Evolutionary conservation across 73 alveolate species (phyloP).

Genomic region (Breviolum minutum): DNA sequence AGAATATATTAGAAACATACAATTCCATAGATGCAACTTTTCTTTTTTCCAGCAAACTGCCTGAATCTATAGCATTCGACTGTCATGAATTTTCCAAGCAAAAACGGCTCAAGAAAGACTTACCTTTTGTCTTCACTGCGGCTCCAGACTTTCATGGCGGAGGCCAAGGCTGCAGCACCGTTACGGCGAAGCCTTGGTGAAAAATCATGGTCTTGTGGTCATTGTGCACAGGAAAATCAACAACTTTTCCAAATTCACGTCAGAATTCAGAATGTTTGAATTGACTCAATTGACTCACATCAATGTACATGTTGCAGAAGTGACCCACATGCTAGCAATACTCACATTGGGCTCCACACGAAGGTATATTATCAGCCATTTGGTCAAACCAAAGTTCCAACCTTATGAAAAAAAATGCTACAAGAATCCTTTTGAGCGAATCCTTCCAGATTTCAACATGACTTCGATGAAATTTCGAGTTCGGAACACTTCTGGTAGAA

Average conservation of each 20-base stretch:
- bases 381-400: constrained; percentile 79
- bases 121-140: too few relatives aligned
- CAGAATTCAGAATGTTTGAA: too few relatives aligned
- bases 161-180: constrained; percentile 58
- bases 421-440: neutral
- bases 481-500: constrained; percentile 5
- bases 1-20: too few relatives aligned
- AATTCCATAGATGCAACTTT: too few relatives aligned
- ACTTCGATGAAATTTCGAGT: neutral
- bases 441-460: neutral
- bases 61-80: too few relatives aligned
- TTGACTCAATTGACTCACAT: too few relatives aligned
- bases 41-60: too few relatives aligned
- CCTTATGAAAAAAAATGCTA: neutral
- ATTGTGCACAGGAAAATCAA: neutral
- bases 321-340: too few relatives aligned
- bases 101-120: too few relatives aligned
- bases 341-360: neutral
- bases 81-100: too few relatives aligned
- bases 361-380: constrained; percentile 89
- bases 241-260: neutral
- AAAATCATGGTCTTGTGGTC: too few relatives aligned
- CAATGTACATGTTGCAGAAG: too few relatives aligned
- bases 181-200: constrained; percentile 54
- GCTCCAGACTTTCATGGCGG: constrained; percentile 13